Evolutionary conservation across 495 filamentous ascomycete species (phyloP), one percentile per base, ranked within the genome.

Genomic region (Monascus purpureus): DNA sequence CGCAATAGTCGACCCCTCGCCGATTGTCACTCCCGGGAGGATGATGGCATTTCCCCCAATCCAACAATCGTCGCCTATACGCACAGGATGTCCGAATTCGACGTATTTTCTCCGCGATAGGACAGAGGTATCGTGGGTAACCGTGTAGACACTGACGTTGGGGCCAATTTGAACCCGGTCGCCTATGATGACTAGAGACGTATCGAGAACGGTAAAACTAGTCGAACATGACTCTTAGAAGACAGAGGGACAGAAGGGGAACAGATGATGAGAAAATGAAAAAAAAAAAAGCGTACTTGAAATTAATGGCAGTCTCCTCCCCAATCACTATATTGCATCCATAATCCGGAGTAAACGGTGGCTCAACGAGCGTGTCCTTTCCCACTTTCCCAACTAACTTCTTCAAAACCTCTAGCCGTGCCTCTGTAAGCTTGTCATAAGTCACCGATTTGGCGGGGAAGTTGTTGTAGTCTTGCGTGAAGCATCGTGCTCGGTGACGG

Each of bases 21-120:
- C 62, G 17, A 67, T 60, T 2, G 55, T 80, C 7, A 92, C 79
- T 0, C 85, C 84, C 0, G 81, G 72, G 8, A 80, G 49, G 7
- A 93, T 65, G 11, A 69, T 55, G 2, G 76, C 80, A 44, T 74
- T 75, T 0, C 80, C 83, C 0, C 83, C 81, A 24, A 93, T 60
- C 83, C 85, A 93, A 46, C 81, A 87, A 45, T 93, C 84, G 38
- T 87, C 77, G 1, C 72, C 83, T 28, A 93, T 73, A 7, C 53
- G 63, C 28, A 93, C 79, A 3, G 79, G 73, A 36, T 68, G 71
- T 2, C 82, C 82, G 18, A 64, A 53, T 49, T 93, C 84, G 1
- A 83, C 76, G 0, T 80, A 82, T 28, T 69, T 59, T 2, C 68
- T 71, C 0, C 84, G 81, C 33, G 82, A 77, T 5, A 81, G 65